Conservation (phyloP, 176 grass and related monocot genomes). For the Microstegium vimineum region DNA sequence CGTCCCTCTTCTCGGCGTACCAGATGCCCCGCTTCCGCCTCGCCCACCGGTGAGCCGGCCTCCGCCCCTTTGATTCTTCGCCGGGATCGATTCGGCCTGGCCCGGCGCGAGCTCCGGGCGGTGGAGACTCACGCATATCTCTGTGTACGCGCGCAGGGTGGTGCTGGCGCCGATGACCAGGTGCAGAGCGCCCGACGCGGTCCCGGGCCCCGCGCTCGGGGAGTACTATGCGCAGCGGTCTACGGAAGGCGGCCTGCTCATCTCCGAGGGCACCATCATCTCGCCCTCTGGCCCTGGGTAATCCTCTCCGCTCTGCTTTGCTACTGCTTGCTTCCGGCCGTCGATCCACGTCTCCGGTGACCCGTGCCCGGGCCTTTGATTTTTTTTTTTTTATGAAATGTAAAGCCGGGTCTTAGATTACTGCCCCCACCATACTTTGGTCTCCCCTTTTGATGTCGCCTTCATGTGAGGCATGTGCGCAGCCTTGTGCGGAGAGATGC, state of each 20-base stretch:
- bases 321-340: background rate
- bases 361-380: background rate
- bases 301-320: background rate
- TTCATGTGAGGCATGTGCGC: background rate
- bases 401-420: background rate
- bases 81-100: background rate
- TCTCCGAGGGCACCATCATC: constrained; percentile 74
- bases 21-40: constrained; percentile 78
- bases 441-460: background rate
- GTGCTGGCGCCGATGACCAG: constrained; percentile 93
- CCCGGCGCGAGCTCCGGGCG: background rate
- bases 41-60: constrained; percentile 61
- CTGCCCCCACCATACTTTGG: background rate
- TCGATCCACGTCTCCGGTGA: background rate
- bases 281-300: constrained; percentile 78
- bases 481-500: background rate
- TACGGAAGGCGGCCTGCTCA: constrained; percentile 78
- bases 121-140: background rate
- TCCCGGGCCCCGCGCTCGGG: constrained; percentile 56
- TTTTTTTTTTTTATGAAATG: no score
- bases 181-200: constrained; percentile 67
- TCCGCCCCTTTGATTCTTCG: background rate
- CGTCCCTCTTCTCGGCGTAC: constrained; percentile 86
- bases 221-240: constrained; percentile 84
- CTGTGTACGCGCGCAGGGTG: constrained; percentile 34